These are phyloP conservation scores for Talaromyces wortmannii DNA, from an alignment of 495 filamentous ascomycete genomes.

Conservation along the genomic window DNA sequence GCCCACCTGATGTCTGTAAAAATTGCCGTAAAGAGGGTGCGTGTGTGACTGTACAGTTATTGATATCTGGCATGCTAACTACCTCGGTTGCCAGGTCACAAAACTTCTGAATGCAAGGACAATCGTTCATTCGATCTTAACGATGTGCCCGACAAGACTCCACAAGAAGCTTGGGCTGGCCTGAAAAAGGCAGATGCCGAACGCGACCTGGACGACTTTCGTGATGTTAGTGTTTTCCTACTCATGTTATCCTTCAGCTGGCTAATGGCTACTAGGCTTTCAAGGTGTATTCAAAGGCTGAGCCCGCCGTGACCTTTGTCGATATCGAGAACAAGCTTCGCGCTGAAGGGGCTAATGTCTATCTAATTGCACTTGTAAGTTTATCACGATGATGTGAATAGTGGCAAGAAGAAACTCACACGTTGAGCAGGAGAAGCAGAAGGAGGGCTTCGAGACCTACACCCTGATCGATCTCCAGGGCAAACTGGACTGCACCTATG, in stretches of 20 bases:
- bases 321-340: constrained; percentile 75
- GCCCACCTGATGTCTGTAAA: constrained; percentile 56
- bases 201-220: constrained; percentile 67
- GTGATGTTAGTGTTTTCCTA: constrained; percentile 40
- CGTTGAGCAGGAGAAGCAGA: constrained; percentile 34
- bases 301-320: constrained; percentile 55
- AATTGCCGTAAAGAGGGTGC: constrained; percentile 71
- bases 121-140: constrained; percentile 61
- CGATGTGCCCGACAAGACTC: constrained; percentile 46
- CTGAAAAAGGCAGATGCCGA: constrained; percentile 56
- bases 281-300: constrained; percentile 67
- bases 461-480: constrained; percentile 83
- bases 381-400: neutral
- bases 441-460: constrained; percentile 48
- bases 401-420: neutral
- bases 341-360: constrained; percentile 49
- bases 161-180: constrained; percentile 64
- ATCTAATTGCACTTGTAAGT: constrained; percentile 65
- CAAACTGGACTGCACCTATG: constrained; percentile 66
- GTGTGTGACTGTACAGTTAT: constrained; percentile 6
- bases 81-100: constrained; percentile 48
- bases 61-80: neutral
- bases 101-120: constrained; percentile 55
- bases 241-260: neutral
- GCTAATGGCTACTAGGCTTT: constrained; percentile 41